Evolutionary conservation across 345 rosid species (phyloP), one percentile per base, ranked within the genome.

Genomic region (Euphorbia tirucalli): DNA sequence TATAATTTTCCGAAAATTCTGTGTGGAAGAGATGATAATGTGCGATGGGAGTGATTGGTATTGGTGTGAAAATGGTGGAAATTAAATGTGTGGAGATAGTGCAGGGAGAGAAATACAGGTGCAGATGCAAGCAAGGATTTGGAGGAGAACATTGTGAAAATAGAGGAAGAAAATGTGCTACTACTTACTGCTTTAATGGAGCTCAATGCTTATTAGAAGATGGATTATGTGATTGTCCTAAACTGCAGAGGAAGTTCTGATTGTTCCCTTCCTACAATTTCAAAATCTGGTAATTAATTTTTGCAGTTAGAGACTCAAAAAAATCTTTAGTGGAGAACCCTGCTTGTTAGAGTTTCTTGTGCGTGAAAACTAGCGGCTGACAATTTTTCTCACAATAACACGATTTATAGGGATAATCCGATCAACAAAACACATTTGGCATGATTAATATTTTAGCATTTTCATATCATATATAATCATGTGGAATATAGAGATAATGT

Each of bases 41-140:
- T 57, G 61, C 3, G 61, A 57, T 57, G 61, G 61, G 3, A 25
- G 32, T 57, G 18, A 25, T 57, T 57, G 18, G 5, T 57, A 10
- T 57, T 57, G 61, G 61, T 57, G 61, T 25, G 61, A 25, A 57
- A 24, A 57, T 57, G 61, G 35, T 11, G 61, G 61, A 19, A n/a
- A n/a, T n/a, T n/a, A 57, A 57, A 57, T 57, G 61, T 57, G 32
- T 19, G 18, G 61, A 57, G 61, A 57, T 57, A 24, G 61, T 57
- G 15, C 61, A 11, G 18, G 61, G 61, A 13, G 61, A 57, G 35
- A 57, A 57, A 8, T 25, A 25, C 27, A 57, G 7, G 7, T 57
- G 61, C 28, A 13, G 27, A 28, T 57, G 61, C 11, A 7, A 3
- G 13, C 5, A 11, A 13, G 61, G 61, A 4, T 57, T 25, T 25